Percentiles rank a stretch among this genome's conserved stretches.
These are phyloP conservation scores for Lachnellula suecica DNA, from an alignment of 2,329 filamentous ascomycete species.

Conservation along the genomic window DNA sequence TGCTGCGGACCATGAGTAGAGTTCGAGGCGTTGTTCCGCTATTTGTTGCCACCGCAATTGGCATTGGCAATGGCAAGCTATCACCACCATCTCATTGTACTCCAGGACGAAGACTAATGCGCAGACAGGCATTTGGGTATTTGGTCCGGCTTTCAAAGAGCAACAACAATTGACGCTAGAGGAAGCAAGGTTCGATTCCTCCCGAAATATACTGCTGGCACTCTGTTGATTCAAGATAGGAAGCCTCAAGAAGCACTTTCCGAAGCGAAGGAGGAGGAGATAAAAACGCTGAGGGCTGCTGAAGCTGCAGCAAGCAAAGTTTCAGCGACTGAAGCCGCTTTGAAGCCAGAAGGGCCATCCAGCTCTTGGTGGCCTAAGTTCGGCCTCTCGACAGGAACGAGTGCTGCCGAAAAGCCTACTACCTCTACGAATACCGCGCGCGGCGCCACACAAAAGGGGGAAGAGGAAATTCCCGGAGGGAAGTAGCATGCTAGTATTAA, in stretches of 20 bases:
- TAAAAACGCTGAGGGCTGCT: conserved; percentile 14
- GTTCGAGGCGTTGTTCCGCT: conserved; percentile 27
- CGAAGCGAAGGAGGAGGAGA: conserved; percentile 6
- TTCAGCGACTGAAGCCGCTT: conserved; percentile 16
- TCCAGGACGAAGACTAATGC: background rate
- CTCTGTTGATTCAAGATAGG: conserved; percentile 15
- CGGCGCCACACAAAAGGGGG: background rate
- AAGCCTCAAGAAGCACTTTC: conserved; percentile 12
- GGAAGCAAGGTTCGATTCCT: conserved; percentile 17
- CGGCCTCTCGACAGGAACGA: conserved; percentile 13
- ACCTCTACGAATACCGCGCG: background rate
- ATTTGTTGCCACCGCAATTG: conserved; percentile 28
- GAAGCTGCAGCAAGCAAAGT: conserved; percentile 23
- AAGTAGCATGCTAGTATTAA: background rate
- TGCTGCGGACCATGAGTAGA: conserved; percentile 25
- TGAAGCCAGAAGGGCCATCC: conserved; percentile 13
- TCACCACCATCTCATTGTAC: background rate
- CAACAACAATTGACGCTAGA: conserved; percentile 21
- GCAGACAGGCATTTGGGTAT: conserved; percentile 27
- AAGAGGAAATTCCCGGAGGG: background rate
- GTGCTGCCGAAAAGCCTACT: background rate
- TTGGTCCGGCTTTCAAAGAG: conserved; percentile 32
- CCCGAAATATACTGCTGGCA: background rate
- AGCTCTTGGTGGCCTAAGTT: conserved; percentile 25
- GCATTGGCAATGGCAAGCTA: conserved; percentile 30